Evolutionary conservation across 1,284 basidiomycete species (phyloP), one percentile per base, ranked within the genome.

Genomic region (Heterobasidion occidentale): DNA sequence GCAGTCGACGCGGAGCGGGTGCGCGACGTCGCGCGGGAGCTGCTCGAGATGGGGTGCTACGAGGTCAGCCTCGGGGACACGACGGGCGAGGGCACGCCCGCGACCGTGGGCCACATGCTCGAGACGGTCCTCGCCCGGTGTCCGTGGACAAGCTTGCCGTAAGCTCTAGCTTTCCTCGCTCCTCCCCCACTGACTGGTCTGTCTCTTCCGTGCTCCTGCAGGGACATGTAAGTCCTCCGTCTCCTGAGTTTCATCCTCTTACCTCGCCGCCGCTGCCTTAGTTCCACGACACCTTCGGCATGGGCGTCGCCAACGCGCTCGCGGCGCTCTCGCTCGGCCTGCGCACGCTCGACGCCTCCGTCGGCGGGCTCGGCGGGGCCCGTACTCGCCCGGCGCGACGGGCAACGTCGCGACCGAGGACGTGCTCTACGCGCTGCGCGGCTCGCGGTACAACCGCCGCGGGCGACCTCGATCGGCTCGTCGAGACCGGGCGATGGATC

Each of bases 371-470:
- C 0, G 95, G 95, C 2, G 94, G 94, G 12, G 95, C 65, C 94
- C 95, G 1, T 98, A 94, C 71, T 94, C 93, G 0, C 95, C 95
- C 0, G 94, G 94, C 1, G 93, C 94, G 5, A 94, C 91, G 0
- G 93, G 93, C n/a, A 95, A 95, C 64, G 90, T 94, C 33, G 87
- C 91, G 0, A 95, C 92, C 0, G 94, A 96, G 66, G 92, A 94
- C 63, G 84, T 96, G 0, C 76, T 97, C 3, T 94, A 96, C 63
- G 89, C 90, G 0, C 77, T 98, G 6, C 81, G 85, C 51, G 82
- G 77, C 27, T 84, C 86, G 7, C 78, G 77, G 1, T 94, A 90
- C 71, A 36, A 36, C 50, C 36, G 15, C 46, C 46, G 27, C 27
- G 6, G 15, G 46, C 0, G 70, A 74, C 12, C 71, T 94, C 44